These are phyloP conservation scores for Lunasporangiospora selenospora DNA, from an alignment of 192 early-diverging fungal genomes.

Conservation along the genomic window DNA sequence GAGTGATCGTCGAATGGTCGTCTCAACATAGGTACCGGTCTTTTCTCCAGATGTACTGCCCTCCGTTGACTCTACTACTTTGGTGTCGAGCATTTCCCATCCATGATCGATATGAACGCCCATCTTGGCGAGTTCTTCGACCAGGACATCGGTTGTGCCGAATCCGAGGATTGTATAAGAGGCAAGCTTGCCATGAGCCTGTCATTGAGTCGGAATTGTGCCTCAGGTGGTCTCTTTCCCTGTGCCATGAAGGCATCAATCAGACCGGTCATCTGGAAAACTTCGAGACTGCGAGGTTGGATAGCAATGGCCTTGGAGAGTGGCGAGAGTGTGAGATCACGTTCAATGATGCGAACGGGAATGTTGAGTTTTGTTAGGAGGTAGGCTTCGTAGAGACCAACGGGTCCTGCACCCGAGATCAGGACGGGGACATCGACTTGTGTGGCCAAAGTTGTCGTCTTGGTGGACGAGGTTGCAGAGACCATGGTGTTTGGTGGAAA, in stretches of 20 bases:
- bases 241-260: not conserved
- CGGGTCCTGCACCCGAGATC: conserved; percentile 15
- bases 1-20: conserved; percentile 24
- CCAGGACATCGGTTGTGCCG: conserved; percentile 22
- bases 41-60: not conserved
- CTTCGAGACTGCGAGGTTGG: conserved; percentile 9
- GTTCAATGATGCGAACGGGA: conserved; percentile 10
- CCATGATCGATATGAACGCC: conserved; percentile 34
- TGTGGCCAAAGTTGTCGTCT: too few species aligned
- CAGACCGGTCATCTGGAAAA: not conserved
- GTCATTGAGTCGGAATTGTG: too few species aligned
- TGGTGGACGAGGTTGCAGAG: too few species aligned
- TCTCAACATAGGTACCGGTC: conserved; percentile 18
- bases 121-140: conserved; percentile 9
- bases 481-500: too few species aligned
- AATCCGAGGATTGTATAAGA: too few species aligned
- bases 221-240: too few species aligned
- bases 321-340: not conserved
- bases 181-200: too few species aligned
- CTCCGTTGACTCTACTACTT: conserved; percentile 18
- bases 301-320: conserved; percentile 9
- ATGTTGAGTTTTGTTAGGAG: conserved; percentile 1
- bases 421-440: conserved; percentile 9
- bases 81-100: conserved; percentile 34
- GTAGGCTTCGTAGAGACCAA: conserved; percentile 12